A percentile compares a stretch with the other conserved stretches of the same genome.
These are phyloP conservation scores for Metarhizium anisopliae DNA, from an alignment of 2,329 filamentous ascomycete genomes.

Conservation along the genomic window DNA sequence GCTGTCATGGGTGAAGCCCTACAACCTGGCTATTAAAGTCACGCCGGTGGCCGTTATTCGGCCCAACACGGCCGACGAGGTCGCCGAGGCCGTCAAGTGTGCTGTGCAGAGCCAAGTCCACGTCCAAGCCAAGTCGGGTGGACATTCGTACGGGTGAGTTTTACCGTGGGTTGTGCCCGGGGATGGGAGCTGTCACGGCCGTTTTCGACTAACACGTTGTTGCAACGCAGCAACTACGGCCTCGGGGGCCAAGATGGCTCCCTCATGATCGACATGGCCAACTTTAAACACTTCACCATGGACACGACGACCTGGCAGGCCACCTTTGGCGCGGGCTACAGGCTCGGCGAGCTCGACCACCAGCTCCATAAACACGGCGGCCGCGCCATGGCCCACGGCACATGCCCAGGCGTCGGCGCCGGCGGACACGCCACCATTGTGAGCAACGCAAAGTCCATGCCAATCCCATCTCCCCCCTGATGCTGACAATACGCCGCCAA, in stretches of 20 bases:
- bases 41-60: conserved; percentile 47
- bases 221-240: conserved; percentile 26
- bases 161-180: not conserved
- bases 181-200: not conserved
- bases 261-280: conserved; percentile 44
- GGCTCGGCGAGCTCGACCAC: conserved; percentile 42
- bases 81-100: conserved; percentile 49
- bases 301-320: conserved; percentile 43
- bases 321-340: conserved; percentile 43
- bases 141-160: conserved; percentile 54
- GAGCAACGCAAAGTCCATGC: conserved; percentile 11
- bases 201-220: not conserved
- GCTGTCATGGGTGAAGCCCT: conserved; percentile 39
- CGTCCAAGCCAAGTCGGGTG: conserved; percentile 54
- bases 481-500: not conserved
- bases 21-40: conserved; percentile 41
- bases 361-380: conserved; percentile 40
- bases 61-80: conserved; percentile 42
- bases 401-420: conserved; percentile 49
- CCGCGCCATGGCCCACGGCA: conserved; percentile 51
- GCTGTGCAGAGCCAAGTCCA: conserved; percentile 39
- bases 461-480: not conserved
- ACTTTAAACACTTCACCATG: conserved; percentile 45
- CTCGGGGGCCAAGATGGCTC: conserved; percentile 41
- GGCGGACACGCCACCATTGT: conserved; percentile 51